A percentile compares a stretch with the other conserved stretches of the same genome.
phyloP scores from a whole-genome alignment of 768 basidiomycete genomes.

The Trametes punicea region DNA sequence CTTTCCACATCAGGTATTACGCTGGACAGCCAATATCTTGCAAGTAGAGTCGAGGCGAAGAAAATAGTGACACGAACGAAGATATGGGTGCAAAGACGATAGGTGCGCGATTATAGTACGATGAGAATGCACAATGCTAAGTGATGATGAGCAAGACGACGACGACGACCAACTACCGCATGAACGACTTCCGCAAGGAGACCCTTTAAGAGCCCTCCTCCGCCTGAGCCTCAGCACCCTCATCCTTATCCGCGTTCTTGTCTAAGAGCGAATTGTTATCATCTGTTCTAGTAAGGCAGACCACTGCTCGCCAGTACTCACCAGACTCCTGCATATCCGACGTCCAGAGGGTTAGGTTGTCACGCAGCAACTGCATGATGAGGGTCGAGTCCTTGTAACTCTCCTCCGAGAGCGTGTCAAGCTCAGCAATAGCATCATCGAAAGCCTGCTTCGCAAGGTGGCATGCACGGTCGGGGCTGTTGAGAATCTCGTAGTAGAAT shows the following conservation, averaged over 20 bases:
- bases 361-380: slow-evolving; percentile 94
- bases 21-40: slow-evolving; percentile 7
- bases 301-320: slow-evolving; percentile 37
- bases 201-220: slow-evolving; percentile 47
- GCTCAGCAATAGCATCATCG: slow-evolving; percentile 98
- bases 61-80: slow-evolving; percentile 14
- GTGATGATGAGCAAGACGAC: slow-evolving; percentile 23
- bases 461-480: slow-evolving; percentile 97
- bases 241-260: slow-evolving; percentile 75
- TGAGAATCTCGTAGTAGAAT: slow-evolving; percentile 99
- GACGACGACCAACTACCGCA: slow-evolving; percentile 22
- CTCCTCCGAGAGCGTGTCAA: slow-evolving; percentile 98
- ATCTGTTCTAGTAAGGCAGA: background rate
- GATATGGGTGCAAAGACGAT: slow-evolving; percentile 17
- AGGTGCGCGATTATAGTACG: slow-evolving; percentile 28
- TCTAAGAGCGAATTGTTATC: slow-evolving; percentile 37
- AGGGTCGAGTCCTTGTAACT: slow-evolving; percentile 99
- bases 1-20: slow-evolving; percentile 1
- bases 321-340: slow-evolving; percentile 95
- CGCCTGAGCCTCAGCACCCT: slow-evolving; percentile 53
- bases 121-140: slow-evolving; percentile 24
- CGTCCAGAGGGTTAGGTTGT: slow-evolving; percentile 98
- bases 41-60: background rate
- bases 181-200: slow-evolving; percentile 14
- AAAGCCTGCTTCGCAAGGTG: slow-evolving; percentile 99